Percentiles rank a stretch among this genome's conserved stretches.
These are phyloP conservation scores for Pythium aristosporum DNA, from an alignment of 352 stramenopile species.

Conservation along the genomic window DNA sequence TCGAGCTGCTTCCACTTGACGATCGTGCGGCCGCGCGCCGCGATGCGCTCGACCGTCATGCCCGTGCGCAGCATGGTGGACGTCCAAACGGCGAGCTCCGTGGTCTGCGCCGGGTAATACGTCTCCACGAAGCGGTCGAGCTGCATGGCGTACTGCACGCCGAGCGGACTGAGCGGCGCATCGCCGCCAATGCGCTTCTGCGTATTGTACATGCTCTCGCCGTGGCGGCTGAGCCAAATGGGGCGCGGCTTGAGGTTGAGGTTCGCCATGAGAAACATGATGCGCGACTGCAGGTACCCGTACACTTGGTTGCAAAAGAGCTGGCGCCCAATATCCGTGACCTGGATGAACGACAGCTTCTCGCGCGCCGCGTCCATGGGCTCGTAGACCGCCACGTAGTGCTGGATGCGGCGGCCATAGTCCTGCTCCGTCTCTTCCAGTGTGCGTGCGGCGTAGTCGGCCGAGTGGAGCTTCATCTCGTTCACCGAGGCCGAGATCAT, in stretches of 20 bases:
- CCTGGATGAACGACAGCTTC: constrained; percentile 72
- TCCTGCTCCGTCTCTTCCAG: constrained; percentile 71
- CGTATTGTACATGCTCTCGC: constrained; percentile 98
- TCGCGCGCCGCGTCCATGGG: constrained; percentile 56
- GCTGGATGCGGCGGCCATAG: constrained; percentile 77
- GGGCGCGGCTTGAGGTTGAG: constrained; percentile 92
- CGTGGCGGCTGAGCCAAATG: constrained; percentile 97
- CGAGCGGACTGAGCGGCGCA: constrained; percentile 89
- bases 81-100: constrained; percentile 93
- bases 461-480: constrained; percentile 84
- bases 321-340: constrained; percentile 79
- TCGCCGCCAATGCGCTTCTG: constrained; percentile 97
- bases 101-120: constrained; percentile 76
- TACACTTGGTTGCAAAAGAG: constrained; percentile 87
- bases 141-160: constrained; percentile 92
- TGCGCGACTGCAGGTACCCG: constrained; percentile 82
- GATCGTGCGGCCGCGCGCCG: constrained; percentile 49
- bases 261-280: constrained; percentile 97
- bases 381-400: constrained; percentile 78
- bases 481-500: constrained; percentile 82
- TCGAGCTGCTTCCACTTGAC: constrained; percentile 93
- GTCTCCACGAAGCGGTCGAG: constrained; percentile 93
- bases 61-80: constrained; percentile 95
- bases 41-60: constrained; percentile 93
- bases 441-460: constrained; percentile 71